Evolutionary conservation across 2,329 filamentous ascomycete genomes (phyloP).

Genomic region (Cercospora brassicicola): DNA sequence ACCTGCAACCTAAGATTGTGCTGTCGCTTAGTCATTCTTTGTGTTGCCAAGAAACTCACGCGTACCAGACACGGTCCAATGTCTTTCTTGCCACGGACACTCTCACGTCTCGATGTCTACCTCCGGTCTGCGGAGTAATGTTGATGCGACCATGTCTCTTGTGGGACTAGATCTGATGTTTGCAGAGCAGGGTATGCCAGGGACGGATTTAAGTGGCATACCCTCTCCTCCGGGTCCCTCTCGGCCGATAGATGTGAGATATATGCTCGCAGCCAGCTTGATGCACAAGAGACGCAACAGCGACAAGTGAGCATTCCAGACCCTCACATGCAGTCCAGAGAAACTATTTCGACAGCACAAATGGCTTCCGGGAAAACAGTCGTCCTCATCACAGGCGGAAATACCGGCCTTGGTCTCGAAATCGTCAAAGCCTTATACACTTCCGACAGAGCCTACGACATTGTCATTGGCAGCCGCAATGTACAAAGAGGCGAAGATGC

Average conservation of each 20-base stretch:
- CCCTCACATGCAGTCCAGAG: too few relatives aligned
- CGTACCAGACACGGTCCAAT: neutral
- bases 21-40: neutral
- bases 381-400: slow-evolving; percentile 60
- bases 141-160: neutral
- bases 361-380: slow-evolving; percentile 39
- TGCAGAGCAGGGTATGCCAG: neutral
- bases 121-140: neutral
- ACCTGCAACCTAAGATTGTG: neutral
- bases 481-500: slow-evolving; percentile 54
- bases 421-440: slow-evolving; percentile 55
- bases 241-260: neutral
- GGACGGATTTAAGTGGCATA: neutral
- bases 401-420: slow-evolving; percentile 61
- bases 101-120: neutral
- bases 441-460: slow-evolving; percentile 53
- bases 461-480: slow-evolving; percentile 58
- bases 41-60: neutral
- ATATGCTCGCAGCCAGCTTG: neutral
- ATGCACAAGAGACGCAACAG: neutral
- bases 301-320: neutral
- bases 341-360: too few relatives aligned
- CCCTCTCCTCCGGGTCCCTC: neutral
- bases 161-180: neutral
- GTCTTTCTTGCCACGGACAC: neutral